These are phyloP conservation scores for Termitomyces sp. DNA, from an alignment of 768 basidiomycete species.

Conservation along the genomic window DNA sequence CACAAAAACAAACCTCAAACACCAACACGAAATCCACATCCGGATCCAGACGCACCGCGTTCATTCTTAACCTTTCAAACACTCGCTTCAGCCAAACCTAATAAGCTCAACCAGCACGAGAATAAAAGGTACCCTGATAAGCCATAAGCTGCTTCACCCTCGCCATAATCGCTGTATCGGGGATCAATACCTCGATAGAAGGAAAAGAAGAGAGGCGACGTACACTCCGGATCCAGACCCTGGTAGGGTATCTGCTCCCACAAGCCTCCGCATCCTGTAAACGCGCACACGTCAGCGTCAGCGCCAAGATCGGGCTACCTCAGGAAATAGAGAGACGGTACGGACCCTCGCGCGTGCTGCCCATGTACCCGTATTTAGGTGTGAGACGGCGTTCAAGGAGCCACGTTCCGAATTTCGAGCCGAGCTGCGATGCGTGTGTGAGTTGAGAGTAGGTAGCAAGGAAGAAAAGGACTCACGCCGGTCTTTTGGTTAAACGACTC, in stretches of 20 bases:
- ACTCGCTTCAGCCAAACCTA: background rate
- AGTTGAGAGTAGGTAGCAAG: background rate
- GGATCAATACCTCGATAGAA: constrained; percentile 4
- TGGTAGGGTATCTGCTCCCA: constrained; percentile 84
- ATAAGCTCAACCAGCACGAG: background rate
- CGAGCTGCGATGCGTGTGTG: constrained; percentile 41
- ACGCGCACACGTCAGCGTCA: background rate
- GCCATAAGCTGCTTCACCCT: constrained; percentile 35
- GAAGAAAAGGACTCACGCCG: constrained; percentile 35
- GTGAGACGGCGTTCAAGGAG: constrained; percentile 76
- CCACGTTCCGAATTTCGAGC: constrained; percentile 84
- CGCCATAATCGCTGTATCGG: constrained; percentile 38
- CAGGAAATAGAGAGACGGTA: background rate
- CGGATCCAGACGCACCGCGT: background rate
- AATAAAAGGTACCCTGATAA: constrained; percentile 4
- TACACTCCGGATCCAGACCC: constrained; percentile 74
- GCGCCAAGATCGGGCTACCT: no score
- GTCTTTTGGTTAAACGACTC: constrained; percentile 90
- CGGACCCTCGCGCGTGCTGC: constrained; percentile 66
- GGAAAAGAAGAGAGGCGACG: constrained; percentile 27
- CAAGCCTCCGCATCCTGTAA: constrained; percentile 54
- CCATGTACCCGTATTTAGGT: constrained; percentile 80
- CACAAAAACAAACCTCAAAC: no score
- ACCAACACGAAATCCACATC: no score
- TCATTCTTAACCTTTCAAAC: background rate